Evolutionary conservation across 768 basidiomycete genomes (phyloP), one percentile per base, ranked within the genome.

Genomic region (Glaciozyma martinii): DNA sequence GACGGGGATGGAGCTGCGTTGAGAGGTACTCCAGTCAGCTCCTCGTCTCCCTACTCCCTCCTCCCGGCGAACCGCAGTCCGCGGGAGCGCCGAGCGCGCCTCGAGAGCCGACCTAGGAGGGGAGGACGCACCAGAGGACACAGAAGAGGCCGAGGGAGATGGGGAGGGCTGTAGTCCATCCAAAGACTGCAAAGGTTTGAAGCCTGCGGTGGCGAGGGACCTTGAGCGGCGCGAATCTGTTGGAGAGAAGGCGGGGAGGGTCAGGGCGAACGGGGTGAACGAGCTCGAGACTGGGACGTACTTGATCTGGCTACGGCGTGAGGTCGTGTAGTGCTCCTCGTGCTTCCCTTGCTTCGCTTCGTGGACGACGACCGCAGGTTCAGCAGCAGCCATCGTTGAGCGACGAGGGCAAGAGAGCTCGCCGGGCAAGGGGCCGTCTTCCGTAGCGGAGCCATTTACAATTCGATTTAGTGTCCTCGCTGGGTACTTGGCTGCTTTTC

Each of bases 111-210:
- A n/a, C n/a, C n/a, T n/a, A 13, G 23, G 29, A 56, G 5, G 37
- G 5, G 63, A 12, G 30, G 52, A 81, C 87, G 74, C 73, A 92
- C 93, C 88, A 86, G 53, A 92, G 80, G n/a, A 88, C 74, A 42
- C 94, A 79, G 79, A 91, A 95, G 50, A 82, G 59, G 70, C 82
- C 82, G 19, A 83, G 76, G 25, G 82, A 81, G 62, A 87, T 80
- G 4, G 88, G 81, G 59, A 95, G 84, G 76, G 86, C 78, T n/a
- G 86, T 83, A 33, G 89, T 88, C 90, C 89, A 94, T 59, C 85
- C 69, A 21, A 92, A 89, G 54, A 98, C 94, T 0, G 84, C 86
- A 68, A 90, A 79, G 71, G 89, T 97, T 79, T 98, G 93, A 64
- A 94, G 76, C 71, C 92, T 21, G 3, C 66, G 42, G 37, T 86